These are phyloP conservation scores for Madurella mycetomatis DNA, from an alignment of 2,329 filamentous ascomycete genomes.

Conservation along the genomic window DNA sequence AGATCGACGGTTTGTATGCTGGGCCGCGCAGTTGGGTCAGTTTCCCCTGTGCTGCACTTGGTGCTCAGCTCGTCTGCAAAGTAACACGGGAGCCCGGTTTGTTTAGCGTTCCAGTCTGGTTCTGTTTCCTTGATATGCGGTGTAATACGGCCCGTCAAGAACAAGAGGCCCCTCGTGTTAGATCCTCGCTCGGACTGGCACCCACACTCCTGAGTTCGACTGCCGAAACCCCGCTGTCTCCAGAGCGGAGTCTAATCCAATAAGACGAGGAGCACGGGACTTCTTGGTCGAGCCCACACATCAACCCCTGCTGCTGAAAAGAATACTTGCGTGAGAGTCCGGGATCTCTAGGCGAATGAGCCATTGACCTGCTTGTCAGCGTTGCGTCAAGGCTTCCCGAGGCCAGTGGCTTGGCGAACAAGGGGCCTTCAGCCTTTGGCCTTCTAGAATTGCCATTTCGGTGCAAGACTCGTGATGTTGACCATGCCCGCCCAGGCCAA, in stretches of 20 bases:
- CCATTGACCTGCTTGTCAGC: background rate
- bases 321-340: background rate
- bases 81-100: no score
- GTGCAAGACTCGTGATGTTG: background rate
- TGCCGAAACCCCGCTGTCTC: slow-evolving; percentile 16
- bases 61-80: no score
- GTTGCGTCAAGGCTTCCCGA: slow-evolving; percentile 7
- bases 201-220: slow-evolving; percentile 13
- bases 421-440: slow-evolving; percentile 2
- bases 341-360: background rate
- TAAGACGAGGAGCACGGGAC: slow-evolving; percentile 1
- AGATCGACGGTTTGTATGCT: slow-evolving; percentile 23
- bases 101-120: no score
- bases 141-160: background rate
- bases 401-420: slow-evolving; percentile 8
- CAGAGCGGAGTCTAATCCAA: slow-evolving; percentile 8
- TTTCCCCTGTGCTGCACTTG: no score
- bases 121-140: no score
- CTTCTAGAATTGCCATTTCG: slow-evolving; percentile 12
- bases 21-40: no score
- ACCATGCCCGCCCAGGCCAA: background rate
- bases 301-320: background rate
- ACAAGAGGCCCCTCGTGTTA: no score
- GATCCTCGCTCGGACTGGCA: background rate
- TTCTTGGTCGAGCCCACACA: background rate